These are phyloP conservation scores for Penicillium bovifimosum DNA, from an alignment of 495 filamentous ascomycete genomes.

Conservation along the genomic window DNA sequence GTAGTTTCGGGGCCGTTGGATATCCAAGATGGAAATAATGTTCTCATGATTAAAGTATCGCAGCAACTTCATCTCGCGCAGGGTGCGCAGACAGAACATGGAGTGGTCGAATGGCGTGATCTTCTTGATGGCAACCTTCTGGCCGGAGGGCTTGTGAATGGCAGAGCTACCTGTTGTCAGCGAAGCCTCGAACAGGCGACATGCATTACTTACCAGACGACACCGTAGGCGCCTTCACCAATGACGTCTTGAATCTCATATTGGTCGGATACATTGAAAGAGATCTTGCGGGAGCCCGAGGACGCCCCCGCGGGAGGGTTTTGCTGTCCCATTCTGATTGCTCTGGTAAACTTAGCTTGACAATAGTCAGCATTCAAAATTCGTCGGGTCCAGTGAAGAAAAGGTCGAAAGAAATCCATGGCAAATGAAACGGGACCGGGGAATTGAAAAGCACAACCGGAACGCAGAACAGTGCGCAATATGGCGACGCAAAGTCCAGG, in stretches of 20 bases:
- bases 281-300: conserved; percentile 81
- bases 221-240: conserved; percentile 96
- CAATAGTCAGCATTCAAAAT: conserved; percentile 1
- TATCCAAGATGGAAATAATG: conserved; percentile 98
- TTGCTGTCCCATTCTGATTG: conserved; percentile 43
- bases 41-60: conserved; percentile 99
- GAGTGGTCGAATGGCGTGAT: conserved; percentile 99
- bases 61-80: conserved; percentile 99
- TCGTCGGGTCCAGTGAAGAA: neutral
- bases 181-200: conserved; percentile 1
- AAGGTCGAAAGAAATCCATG: neutral
- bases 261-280: conserved; percentile 99
- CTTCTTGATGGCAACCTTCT: conserved; percentile 99
- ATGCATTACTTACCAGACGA: conserved; percentile 75
- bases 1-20: conserved; percentile 94
- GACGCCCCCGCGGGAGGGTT: conserved; percentile 36
- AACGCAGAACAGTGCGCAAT: neutral
- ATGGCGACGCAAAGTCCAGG: neutral
- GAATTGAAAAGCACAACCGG: neutral
- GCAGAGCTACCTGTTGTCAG: conserved; percentile 66
- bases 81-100: conserved; percentile 96
- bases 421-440: neutral
- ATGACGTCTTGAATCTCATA: conserved; percentile 99
- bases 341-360: neutral
- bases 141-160: conserved; percentile 94